Base-by-base conservation (phyloP, 2,329 filamentous ascomycete genomes). In the Hypocrella siamensis region DNA sequence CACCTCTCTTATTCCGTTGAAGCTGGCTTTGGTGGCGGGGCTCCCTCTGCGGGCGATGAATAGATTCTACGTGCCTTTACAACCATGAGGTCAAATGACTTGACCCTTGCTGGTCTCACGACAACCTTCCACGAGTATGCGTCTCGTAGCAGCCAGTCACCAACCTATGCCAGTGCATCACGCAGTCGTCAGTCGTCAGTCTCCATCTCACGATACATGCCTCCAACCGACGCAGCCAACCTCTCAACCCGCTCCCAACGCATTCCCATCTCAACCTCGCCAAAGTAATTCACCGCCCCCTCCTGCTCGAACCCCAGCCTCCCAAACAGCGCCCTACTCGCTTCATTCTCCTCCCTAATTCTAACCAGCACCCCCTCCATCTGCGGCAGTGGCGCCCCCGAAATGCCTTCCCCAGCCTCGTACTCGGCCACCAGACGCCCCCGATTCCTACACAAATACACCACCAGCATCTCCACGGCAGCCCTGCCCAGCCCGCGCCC, bases 401-500 rank as follows among this genome's bases (percentile, higher is more conserved):
- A 16, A 4, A 27, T 26, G 30, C 42, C 37, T n/a, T 28, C 27
- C 8, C 40, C 46, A 2, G 5, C 38, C 14, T 44, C 37, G 31
- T 63, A 61, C 46, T 66, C 60, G 3, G 26, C 42, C 32, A 83
- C 37, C 6, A 93, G 70, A 0, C 42, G 52, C 0, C 44, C 42
- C 17, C 70, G 49, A 32, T 79, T 60, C 1, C 48, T 48, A 4
- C 61, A 41, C 5, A 93, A 60, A 46, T 85, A 96, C 28, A 61
- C 53, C 31, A 94, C 46, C 34, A 96, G 79, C 0, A 71, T 57
- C 3, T 72, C 48, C 1, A 93, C 61, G 0, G 79, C 70, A 0
- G 70, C 67, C 5, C 63, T 59, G 0, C 83, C 85, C 6, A 74
- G 58, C 0, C 84, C 84, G 6, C 61, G 58, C 0, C 77, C 61